phyloP scores from a whole-genome alignment of 2,329 filamentous ascomycete species.

The Aureobasidium zeae region DNA sequence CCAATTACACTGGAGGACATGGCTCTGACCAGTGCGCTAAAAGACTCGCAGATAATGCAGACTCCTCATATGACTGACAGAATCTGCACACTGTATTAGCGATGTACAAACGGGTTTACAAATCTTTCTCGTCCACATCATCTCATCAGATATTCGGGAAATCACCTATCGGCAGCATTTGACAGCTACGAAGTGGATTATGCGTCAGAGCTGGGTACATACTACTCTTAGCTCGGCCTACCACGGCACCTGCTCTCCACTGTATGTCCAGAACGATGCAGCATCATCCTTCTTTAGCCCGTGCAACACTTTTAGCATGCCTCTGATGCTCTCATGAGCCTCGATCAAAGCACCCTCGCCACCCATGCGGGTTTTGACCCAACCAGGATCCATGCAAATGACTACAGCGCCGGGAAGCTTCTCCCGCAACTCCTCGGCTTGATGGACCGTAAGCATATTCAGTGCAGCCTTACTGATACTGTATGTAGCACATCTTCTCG shows the following conservation, averaged over 20 bases:
- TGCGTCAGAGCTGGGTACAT: no score
- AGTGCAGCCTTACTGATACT: constrained; percentile 36
- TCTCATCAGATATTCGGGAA: no score
- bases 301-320: constrained; percentile 31
- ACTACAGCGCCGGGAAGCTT: constrained; percentile 27
- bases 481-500: constrained; percentile 33
- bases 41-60: no score
- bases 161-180: no score
- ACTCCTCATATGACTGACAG: no score
- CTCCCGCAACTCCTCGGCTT: constrained; percentile 31
- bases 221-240: constrained; percentile 19
- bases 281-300: constrained; percentile 28
- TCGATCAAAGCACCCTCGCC: constrained; percentile 33
- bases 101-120: no score
- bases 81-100: no score
- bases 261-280: constrained; percentile 32
- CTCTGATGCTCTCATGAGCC: constrained; percentile 30
- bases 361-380: constrained; percentile 37
- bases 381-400: constrained; percentile 36
- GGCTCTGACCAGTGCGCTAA: no score
- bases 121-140: no score
- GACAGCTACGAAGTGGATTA: no score
- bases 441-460: constrained; percentile 38
- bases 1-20: no score
- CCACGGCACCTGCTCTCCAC: constrained; percentile 30